Conservation (phyloP, 2,329 filamentous ascomycete species). For the Fonsecaea monophora region DNA sequence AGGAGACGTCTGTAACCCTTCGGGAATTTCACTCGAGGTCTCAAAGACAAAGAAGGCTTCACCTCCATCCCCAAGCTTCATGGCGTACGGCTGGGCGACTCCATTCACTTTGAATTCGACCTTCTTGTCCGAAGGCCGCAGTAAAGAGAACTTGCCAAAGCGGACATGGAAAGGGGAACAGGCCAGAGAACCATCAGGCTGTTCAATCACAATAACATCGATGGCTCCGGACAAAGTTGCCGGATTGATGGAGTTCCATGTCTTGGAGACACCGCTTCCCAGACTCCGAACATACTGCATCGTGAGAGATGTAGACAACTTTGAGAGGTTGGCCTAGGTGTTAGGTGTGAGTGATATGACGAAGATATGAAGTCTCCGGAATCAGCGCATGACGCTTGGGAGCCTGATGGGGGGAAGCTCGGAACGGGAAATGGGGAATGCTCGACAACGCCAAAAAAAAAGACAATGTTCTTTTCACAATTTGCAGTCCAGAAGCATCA, state of each 20-base stretch:
- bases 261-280: slow-evolving; percentile 93
- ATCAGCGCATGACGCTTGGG: slow-evolving; percentile 21
- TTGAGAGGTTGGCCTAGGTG: background rate
- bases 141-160: slow-evolving; percentile 96
- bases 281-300: slow-evolving; percentile 99
- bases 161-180: slow-evolving; percentile 98
- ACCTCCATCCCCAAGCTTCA: slow-evolving; percentile 97
- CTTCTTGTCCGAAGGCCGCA: slow-evolving; percentile 97
- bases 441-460: slow-evolving; percentile 3
- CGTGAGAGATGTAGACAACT: slow-evolving; percentile 30
- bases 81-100: slow-evolving; percentile 87
- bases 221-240: slow-evolving; percentile 96
- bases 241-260: slow-evolving; percentile 99
- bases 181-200: slow-evolving; percentile 81
- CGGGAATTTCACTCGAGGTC: slow-evolving; percentile 89
- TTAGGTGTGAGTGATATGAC: slow-evolving; percentile 10
- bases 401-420: slow-evolving; percentile 23
- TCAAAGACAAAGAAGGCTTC: slow-evolving; percentile 99
- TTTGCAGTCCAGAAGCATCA: slow-evolving; percentile 1
- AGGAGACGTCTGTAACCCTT: slow-evolving; percentile 91
- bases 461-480: slow-evolving; percentile 12
- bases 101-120: slow-evolving; percentile 97
- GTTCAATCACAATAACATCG: slow-evolving; percentile 97
- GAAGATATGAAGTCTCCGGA: slow-evolving; percentile 2
- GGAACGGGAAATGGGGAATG: background rate